Base-by-base conservation (phyloP, 345 rosid species). In the Arabis alpina region DNA sequence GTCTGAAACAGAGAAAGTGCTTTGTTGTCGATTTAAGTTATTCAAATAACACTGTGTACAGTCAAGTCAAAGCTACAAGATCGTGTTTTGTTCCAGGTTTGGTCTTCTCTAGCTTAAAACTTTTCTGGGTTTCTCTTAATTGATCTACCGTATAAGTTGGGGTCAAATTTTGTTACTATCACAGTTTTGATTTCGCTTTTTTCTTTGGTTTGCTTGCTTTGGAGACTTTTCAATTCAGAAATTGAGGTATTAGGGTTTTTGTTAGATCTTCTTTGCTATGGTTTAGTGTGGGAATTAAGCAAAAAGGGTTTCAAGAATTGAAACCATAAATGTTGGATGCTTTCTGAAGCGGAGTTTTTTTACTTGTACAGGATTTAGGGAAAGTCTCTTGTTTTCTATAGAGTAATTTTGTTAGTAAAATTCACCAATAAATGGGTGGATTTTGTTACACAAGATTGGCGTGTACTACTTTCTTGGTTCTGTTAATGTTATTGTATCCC, bases 401-500 rank as follows among this genome's bases (percentile, higher is more conserved):
- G 23, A 28, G 5, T 5, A 5, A 28, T 28, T 54, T 61, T 36
- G 27, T 25, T 12, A 9, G 13, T 40, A 54, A 14, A 10, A 12
- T 11, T 19, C 45, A 55, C 25, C 61, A 64, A 53, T 36, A 2
- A 2, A 76, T 69, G 79, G 66, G 49, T 75, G 52, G 58, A 68
- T 62, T 63, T 58, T 54, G 75, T 28, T 69, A 49, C 12, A 53
- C 41, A 49, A 69, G 70, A 62, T 61, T 69, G 75, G 82, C 70
- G 86, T 78, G 72, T 36, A 64, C 65, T 65, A 24, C 76, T 54
- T 49, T 76, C 51, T 64, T 82, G 24, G 47, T 72, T 79, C 19
- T 84, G 30, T 68, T 87, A 51, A 66, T 85, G 64, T 63, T 83
- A 69, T 47, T 81, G 61, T 85, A 74, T 56, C 77, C 77, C 43